Conservation (phyloP, 768 basidiomycete species). For the Mycena rosella region DNA sequence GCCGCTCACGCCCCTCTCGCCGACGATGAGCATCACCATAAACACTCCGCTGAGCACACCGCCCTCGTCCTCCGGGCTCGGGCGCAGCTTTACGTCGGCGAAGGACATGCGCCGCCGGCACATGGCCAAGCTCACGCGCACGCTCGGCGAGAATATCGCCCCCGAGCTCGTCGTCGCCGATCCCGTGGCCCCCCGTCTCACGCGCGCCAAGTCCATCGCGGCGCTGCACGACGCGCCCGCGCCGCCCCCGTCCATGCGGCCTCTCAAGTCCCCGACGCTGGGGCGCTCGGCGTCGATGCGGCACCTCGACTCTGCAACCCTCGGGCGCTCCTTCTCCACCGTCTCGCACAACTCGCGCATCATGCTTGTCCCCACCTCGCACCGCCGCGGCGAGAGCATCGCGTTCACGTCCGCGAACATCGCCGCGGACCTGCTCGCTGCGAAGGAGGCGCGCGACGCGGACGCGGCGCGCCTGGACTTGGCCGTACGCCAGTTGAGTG, state of each 20-base stretch:
- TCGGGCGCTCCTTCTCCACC: slow-evolving; percentile 15
- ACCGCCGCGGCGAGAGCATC: slow-evolving; percentile 9
- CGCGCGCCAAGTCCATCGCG: not conserved
- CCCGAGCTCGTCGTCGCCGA: slow-evolving; percentile 16
- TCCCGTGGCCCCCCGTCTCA: not conserved
- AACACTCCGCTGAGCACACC: not conserved
- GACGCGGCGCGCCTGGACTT: not conserved
- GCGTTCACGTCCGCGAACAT: not conserved
- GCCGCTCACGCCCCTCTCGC: slow-evolving; percentile 10
- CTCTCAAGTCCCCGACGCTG: not conserved
- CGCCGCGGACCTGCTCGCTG: not conserved
- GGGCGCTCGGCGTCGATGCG: no score
- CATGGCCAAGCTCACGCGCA: slow-evolving; percentile 29
- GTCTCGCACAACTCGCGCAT: not conserved
- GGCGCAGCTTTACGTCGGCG: not conserved
- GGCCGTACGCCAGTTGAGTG: slow-evolving; percentile 3
- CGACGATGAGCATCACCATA: slow-evolving; percentile 9
- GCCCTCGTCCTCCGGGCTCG: not conserved
- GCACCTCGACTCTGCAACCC: no score
- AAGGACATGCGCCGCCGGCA: slow-evolving; percentile 29
- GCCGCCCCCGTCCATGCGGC: not conserved
- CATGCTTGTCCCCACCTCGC: not conserved
- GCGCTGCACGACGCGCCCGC: not conserved
- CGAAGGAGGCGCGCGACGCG: slow-evolving; percentile 1
- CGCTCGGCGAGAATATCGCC: slow-evolving; percentile 30